These are phyloP conservation scores for Kazachstania psychrophila DNA, from an alignment of 805 yeast species.

Conservation along the genomic window DNA sequence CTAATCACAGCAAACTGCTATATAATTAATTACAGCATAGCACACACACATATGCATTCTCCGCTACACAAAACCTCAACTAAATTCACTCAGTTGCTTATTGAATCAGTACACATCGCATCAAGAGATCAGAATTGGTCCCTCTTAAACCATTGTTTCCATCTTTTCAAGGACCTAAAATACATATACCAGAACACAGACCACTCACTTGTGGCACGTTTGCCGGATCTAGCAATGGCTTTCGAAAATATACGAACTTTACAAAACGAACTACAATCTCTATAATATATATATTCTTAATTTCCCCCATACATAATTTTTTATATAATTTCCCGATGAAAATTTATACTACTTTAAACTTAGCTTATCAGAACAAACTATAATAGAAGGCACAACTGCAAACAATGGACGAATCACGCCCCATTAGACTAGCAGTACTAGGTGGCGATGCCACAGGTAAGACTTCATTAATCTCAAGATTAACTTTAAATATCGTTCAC, in stretches of 20 bases:
- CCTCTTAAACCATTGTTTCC: not conserved
- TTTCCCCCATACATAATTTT: not conserved
- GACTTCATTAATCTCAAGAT: slow-evolving; percentile 44
- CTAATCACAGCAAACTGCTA: slow-evolving; percentile 60
- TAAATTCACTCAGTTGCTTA: not conserved
- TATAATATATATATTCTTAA: not conserved
- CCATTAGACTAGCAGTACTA: slow-evolving; percentile 49
- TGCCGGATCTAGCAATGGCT: not conserved
- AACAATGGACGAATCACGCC: slow-evolving; percentile 23
- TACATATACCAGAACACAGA: not conserved
- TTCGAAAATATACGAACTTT: not conserved
- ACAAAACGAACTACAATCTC: not conserved
- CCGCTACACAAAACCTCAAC: not conserved
- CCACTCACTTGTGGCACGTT: not conserved
- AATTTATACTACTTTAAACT: not conserved
- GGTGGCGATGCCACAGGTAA: slow-evolving; percentile 57
- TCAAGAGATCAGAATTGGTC: not conserved
- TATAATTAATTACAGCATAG: slow-evolving; percentile 51
- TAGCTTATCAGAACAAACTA: not conserved
- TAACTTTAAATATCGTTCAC: slow-evolving; percentile 41
- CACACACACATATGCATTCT: slow-evolving; percentile 13
- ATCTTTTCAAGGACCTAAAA: not conserved
- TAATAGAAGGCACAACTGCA: not conserved
- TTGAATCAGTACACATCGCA: not conserved
- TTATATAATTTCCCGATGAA: not conserved